Evolutionary conservation across 306 rosid genomes (phyloP).

Genomic region (Hylodesmum podocarpum): DNA sequence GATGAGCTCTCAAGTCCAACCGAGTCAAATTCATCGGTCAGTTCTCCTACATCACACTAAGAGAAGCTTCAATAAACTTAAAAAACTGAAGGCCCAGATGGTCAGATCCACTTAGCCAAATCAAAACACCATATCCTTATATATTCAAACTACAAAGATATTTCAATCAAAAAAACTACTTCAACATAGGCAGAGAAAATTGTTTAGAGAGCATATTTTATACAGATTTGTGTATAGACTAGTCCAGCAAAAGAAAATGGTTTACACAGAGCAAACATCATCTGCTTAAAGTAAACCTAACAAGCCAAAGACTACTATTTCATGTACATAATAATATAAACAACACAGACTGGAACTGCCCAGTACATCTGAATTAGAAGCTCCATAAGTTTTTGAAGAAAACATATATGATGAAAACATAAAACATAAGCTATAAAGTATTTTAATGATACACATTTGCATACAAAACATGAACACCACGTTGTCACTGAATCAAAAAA

Average conservation of each 20-base stretch:
- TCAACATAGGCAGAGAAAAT: slow-evolving; percentile 16
- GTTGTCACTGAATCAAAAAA: slow-evolving; percentile 16
- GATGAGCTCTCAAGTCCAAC: slow-evolving; percentile 62
- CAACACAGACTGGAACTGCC: neutral
- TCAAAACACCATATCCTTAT: slow-evolving; percentile 11
- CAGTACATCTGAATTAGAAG: slow-evolving; percentile 14
- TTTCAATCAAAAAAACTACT: slow-evolving; percentile 18
- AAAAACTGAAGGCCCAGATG: slow-evolving; percentile 16
- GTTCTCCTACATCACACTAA: slow-evolving; percentile 57
- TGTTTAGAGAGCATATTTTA: neutral
- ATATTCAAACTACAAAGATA: slow-evolving; percentile 26
- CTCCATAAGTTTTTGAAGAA: neutral
- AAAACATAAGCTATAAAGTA: slow-evolving; percentile 27
- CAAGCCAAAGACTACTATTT: slow-evolving; percentile 10
- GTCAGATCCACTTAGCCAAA: neutral
- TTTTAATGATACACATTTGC: neutral
- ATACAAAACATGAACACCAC: slow-evolving; percentile 15
- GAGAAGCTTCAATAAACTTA: slow-evolving; percentile 21
- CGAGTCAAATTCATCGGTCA: slow-evolving; percentile 70
- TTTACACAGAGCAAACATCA: slow-evolving; percentile 14
- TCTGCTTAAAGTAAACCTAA: slow-evolving; percentile 6
- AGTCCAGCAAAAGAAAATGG: slow-evolving; percentile 15
- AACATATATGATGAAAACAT: slow-evolving; percentile 15
- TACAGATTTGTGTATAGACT: neutral
- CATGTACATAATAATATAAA: slow-evolving; percentile 24